These are phyloP conservation scores for Scolecobasidium constrictum DNA, from an alignment of 2,329 filamentous ascomycete genomes.

Conservation along the genomic window DNA sequence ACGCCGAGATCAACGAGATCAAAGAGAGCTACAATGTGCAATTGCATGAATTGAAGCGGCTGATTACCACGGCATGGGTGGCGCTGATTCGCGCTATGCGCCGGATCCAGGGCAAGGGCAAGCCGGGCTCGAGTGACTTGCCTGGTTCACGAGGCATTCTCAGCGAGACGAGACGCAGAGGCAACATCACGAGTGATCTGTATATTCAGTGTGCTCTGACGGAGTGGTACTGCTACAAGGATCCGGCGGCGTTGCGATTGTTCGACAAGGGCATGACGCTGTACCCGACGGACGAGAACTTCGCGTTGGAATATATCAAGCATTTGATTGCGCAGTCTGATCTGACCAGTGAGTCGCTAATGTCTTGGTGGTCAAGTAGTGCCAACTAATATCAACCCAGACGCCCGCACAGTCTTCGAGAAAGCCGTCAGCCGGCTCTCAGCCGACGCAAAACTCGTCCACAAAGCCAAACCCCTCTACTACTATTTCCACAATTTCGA, in stretches of 20 bases:
- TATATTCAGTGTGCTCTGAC: conserved; percentile 90
- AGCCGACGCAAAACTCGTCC: conserved; percentile 60
- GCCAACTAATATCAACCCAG: conserved; percentile 29
- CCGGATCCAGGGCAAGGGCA: conserved; percentile 73
- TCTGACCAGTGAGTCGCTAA: conserved; percentile 66
- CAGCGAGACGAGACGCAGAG: conserved; percentile 74
- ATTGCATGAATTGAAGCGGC: conserved; percentile 65
- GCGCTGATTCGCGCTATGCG: conserved; percentile 89
- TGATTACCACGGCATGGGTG: conserved; percentile 90
- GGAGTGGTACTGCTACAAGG: conserved; percentile 93
- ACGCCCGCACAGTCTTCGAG: conserved; percentile 92
- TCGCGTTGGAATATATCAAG: conserved; percentile 92
- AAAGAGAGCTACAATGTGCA: conserved; percentile 61
- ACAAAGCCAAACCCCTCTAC: conserved; percentile 76
- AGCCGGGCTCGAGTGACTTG: conserved; percentile 50
- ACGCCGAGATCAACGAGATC: conserved; percentile 45
- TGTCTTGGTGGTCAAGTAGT: conserved; percentile 9
- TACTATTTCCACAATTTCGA: conserved; percentile 93
- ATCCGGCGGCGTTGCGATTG: conserved; percentile 84
- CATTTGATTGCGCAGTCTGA: conserved; percentile 52
- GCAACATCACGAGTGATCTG: conserved; percentile 84
- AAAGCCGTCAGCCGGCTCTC: conserved; percentile 78
- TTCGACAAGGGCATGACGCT: conserved; percentile 89
- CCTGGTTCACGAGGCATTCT: conserved; percentile 79
- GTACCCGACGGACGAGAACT: conserved; percentile 86